Conservation (phyloP, 2,329 filamentous ascomycete species). For the Lasiodiplodia hormozganensis region DNA sequence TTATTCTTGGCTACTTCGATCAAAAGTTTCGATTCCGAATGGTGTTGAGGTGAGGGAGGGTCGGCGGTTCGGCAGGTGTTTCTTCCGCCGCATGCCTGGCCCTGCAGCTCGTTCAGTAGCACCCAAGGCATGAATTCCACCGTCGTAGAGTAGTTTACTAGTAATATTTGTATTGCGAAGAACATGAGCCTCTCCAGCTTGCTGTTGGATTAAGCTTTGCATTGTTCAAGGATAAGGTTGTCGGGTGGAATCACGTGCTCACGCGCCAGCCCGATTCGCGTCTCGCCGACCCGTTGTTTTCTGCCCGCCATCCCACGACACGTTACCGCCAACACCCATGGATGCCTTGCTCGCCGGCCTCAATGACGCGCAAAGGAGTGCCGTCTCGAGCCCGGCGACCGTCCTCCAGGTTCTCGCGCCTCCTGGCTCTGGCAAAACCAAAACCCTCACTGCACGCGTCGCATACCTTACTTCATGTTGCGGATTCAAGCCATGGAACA, state of each 20-base stretch:
- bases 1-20: not conserved
- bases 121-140: not conserved
- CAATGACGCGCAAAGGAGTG: constrained; percentile 68
- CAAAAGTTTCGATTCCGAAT: not conserved
- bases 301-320: not conserved
- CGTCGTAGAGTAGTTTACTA: not conserved
- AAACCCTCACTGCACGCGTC: constrained; percentile 90
- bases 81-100: not conserved
- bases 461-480: constrained; percentile 81
- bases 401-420: constrained; percentile 68
- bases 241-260: not conserved
- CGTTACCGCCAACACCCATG: constrained; percentile 46
- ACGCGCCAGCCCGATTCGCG: not conserved
- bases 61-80: not conserved
- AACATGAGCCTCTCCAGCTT: too few species aligned
- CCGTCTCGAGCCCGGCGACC: constrained; percentile 67
- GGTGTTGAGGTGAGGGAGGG: not conserved
- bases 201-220: not conserved
- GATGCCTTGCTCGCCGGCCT: constrained; percentile 65
- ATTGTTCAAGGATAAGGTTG: not conserved
- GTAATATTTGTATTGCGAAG: not conserved
- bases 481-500: constrained; percentile 79
- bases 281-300: not conserved
- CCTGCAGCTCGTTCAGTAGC: not conserved
- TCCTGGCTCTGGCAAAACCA: constrained; percentile 84